Conservation (phyloP, 108 stramenopile genomes). For the Craspedostauros australis region DNA sequence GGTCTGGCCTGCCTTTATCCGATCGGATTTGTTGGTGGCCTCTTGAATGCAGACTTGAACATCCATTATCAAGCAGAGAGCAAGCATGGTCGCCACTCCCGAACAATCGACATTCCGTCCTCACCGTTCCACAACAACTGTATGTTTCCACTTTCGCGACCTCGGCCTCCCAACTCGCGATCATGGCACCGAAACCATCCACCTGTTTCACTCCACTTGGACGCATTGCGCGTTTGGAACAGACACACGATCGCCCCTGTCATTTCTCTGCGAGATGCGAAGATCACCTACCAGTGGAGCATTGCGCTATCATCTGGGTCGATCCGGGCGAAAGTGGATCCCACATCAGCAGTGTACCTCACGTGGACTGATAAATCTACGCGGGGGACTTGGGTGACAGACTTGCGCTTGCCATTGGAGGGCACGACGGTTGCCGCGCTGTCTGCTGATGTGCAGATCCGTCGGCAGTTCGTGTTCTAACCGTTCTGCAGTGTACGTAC, state of each 20-base stretch:
- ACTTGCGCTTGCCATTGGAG: conserved; percentile 37
- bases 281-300: conserved; percentile 46
- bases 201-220: neutral
- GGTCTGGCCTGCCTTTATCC: neutral
- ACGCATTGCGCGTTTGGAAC: too few relatives aligned
- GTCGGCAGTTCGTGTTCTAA: conserved; percentile 51
- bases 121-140: neutral
- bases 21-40: neutral
- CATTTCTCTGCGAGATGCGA: conserved; percentile 40
- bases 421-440: conserved; percentile 30
- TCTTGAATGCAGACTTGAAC: too few relatives aligned
- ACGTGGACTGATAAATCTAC: conserved; percentile 42
- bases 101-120: neutral
- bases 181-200: too few relatives aligned
- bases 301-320: conserved; percentile 22
- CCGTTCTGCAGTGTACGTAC: neutral
- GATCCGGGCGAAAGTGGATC: conserved; percentile 42
- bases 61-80: neutral
- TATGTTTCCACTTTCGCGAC: neutral
- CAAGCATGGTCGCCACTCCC: neutral
- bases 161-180: neutral
- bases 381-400: conserved; percentile 42
- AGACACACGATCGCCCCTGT: conserved; percentile 47
- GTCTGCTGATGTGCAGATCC: conserved; percentile 42
- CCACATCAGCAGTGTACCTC: conserved; percentile 31